Percentiles rank a stretch among this genome's conserved stretches.
Evolutionary conservation across 164 flowering plant genomes (phyloP).

Genomic region (Berberis thunbergii): DNA sequence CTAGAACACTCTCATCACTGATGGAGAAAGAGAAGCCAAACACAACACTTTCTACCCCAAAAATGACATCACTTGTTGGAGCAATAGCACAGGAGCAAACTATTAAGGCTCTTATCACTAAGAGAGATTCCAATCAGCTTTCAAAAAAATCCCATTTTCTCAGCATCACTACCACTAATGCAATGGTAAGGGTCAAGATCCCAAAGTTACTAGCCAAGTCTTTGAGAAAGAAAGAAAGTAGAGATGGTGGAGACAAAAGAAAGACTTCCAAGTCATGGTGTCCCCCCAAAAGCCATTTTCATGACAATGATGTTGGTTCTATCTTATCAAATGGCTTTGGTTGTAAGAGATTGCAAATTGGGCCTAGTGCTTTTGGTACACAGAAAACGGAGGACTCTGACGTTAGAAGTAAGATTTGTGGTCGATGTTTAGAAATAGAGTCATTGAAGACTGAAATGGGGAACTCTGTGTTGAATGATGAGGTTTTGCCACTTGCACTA

Average conservation of each 20-base stretch:
- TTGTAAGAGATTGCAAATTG: neutral
- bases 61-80: neutral
- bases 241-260: neutral
- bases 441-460: too few species aligned
- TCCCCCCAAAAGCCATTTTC: neutral
- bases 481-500: too few species aligned
- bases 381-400: neutral
- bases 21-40: neutral
- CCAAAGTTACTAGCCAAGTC: constrained; percentile 6
- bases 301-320: constrained; percentile 5
- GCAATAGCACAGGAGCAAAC: neutral
- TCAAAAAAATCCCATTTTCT: neutral
- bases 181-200: constrained; percentile 11
- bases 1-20: neutral
- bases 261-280: neutral
- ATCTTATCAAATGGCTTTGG: constrained; percentile 6
- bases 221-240: neutral
- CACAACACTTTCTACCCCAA: neutral
- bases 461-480: too few species aligned
- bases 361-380: constrained; percentile 6
- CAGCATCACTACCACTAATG: neutral
- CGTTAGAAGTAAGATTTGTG: neutral
- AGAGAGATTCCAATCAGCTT: neutral
- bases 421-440: too few species aligned
- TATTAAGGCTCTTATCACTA: neutral